Evolutionary conservation across 2,329 filamentous ascomycete species (phyloP).

Genomic region (Achaetomium macrosporum): DNA sequence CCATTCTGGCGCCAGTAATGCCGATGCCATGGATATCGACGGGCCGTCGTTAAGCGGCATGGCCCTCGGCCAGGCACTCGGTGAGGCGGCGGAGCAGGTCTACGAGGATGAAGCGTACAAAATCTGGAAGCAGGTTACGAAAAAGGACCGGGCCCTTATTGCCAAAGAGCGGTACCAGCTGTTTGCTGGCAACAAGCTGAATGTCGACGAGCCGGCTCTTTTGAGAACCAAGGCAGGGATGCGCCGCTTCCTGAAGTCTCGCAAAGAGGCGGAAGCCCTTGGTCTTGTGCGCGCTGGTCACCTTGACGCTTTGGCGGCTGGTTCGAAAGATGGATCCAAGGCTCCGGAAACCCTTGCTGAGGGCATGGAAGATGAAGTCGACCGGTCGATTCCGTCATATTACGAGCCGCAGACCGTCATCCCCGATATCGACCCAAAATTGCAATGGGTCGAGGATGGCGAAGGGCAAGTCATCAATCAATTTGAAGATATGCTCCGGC

Average conservation of each 20-base stretch:
- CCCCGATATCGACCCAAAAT: conserved; percentile 70
- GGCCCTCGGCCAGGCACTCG: conserved; percentile 56
- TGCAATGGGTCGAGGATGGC: conserved; percentile 84
- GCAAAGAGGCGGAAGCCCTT: conserved; percentile 59
- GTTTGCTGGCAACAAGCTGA: conserved; percentile 79
- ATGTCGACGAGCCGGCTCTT: conserved; percentile 80
- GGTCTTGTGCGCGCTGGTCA: conserved; percentile 36
- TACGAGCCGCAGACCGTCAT: conserved; percentile 84
- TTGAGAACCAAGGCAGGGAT: conserved; percentile 81
- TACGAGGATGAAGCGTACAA: conserved; percentile 94
- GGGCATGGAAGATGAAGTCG: conserved; percentile 86
- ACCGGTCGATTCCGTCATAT: conserved; percentile 84
- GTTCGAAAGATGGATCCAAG: conserved; percentile 44
- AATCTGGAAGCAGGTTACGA: conserved; percentile 98
- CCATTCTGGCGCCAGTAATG: conserved; percentile 63
- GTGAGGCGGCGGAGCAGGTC: conserved; percentile 64
- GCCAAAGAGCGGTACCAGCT: conserved; percentile 81
- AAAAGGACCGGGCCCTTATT: conserved; percentile 83
- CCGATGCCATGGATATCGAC: conserved; percentile 83
- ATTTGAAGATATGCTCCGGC: conserved; percentile 73
- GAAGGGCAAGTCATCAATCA: conserved; percentile 87
- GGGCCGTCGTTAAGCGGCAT: conserved; percentile 64
- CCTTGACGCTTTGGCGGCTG: conserved; percentile 40
- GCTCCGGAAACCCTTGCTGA: conserved; percentile 77
- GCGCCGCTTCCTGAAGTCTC: conserved; percentile 77